A percentile compares a stretch with the other conserved stretches of the same genome.
Evolutionary conservation across 2,329 filamentous ascomycete species (phyloP).

Genomic region (Xylogone sp.): DNA sequence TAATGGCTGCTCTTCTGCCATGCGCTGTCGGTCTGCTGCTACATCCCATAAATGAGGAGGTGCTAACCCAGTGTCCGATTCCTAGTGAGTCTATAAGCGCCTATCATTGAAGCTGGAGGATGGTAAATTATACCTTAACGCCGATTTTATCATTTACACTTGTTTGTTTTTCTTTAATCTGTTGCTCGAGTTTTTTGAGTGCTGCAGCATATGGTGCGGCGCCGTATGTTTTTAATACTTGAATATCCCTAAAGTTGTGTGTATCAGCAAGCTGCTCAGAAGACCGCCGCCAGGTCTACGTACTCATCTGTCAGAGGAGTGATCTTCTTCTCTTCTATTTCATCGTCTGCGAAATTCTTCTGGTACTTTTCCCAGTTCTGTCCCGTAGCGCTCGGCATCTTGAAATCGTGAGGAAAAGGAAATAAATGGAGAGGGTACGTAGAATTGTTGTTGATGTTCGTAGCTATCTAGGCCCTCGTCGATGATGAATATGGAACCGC

Average conservation of each 20-base stretch:
- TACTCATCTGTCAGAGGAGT: constrained; percentile 95
- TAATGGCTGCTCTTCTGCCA: constrained; percentile 96
- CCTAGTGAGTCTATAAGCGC: constrained; percentile 46
- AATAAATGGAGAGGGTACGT: constrained; percentile 19
- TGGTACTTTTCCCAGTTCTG: constrained; percentile 97
- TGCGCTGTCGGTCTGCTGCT: constrained; percentile 94
- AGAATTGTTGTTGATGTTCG: constrained; percentile 3
- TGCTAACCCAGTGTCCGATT: constrained; percentile 97
- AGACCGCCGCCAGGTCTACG: constrained; percentile 30
- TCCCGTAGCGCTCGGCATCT: constrained; percentile 85
- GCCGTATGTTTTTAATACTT: constrained; percentile 98
- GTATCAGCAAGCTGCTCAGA: constrained; percentile 20
- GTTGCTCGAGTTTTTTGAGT: constrained; percentile 96
- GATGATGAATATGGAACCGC: constrained; percentile 7
- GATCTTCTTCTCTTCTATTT: constrained; percentile 99
- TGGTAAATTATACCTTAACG: constrained; percentile 56
- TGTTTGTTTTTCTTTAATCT: constrained; percentile 98
- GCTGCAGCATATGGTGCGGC: constrained; percentile 91
- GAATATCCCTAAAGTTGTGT: constrained; percentile 73
- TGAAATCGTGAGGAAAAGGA: constrained; percentile 33
- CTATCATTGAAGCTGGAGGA: background rate
- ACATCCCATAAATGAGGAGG: constrained; percentile 99
- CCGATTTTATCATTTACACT: constrained; percentile 99
- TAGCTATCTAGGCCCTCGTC: background rate
- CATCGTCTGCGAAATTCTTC: constrained; percentile 95